Percentiles rank a stretch among this genome's conserved stretches.
These are phyloP conservation scores for Drechslera avenae DNA, from an alignment of 2,329 filamentous ascomycete species.

Conservation along the genomic window DNA sequence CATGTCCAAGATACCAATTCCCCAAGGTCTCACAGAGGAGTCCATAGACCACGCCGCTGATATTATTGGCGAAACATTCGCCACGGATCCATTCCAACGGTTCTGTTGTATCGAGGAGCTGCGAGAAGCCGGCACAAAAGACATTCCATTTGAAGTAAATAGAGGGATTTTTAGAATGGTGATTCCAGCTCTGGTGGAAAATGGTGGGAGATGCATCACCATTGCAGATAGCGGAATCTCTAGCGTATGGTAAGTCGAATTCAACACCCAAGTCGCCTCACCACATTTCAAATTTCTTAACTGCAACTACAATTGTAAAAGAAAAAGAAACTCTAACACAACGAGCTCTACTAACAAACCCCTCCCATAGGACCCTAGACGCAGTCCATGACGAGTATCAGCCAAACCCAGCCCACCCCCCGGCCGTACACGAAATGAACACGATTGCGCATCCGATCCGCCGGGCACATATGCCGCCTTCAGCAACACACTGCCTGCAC, in stretches of 20 bases:
- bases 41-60: slow-evolving; percentile 10
- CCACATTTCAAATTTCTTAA: no score
- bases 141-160: slow-evolving; percentile 1
- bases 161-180: slow-evolving; percentile 1
- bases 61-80: slow-evolving; percentile 9
- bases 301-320: no score
- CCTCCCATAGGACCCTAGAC: not conserved
- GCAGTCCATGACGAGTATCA: not conserved
- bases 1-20: slow-evolving; percentile 7
- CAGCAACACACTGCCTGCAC: slow-evolving; percentile 5
- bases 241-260: slow-evolving; percentile 10
- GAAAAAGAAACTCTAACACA: no score
- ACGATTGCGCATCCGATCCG: not conserved
- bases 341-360: not conserved
- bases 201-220: slow-evolving; percentile 9
- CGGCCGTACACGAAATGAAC: slow-evolving; percentile 4
- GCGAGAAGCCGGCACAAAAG: not conserved
- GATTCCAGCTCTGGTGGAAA: not conserved
- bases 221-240: slow-evolving; percentile 6
- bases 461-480: not conserved
- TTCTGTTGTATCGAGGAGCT: slow-evolving; percentile 5
- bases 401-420: not conserved
- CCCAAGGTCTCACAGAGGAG: slow-evolving; percentile 5
- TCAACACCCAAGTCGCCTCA: not conserved
- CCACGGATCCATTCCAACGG: slow-evolving; percentile 7